Percentiles rank a stretch among this genome's conserved stretches.
These are phyloP conservation scores for Vanderwaltozyma tropicalis DNA, from an alignment of 805 yeast species.

Conservation along the genomic window DNA sequence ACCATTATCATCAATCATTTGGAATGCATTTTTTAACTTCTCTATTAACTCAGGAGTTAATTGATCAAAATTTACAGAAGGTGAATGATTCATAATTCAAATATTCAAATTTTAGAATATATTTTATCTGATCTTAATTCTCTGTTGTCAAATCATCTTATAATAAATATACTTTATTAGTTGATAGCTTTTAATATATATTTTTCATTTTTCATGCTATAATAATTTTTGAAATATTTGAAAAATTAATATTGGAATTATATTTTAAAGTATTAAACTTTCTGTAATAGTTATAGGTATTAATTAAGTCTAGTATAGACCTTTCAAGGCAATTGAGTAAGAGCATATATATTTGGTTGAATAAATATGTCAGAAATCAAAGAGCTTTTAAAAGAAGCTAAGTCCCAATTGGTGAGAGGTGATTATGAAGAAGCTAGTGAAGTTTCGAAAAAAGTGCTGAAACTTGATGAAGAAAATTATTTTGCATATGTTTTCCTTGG, in stretches of 20 bases:
- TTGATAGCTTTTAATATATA: too few species aligned
- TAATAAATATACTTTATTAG: too few species aligned
- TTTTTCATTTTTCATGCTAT: too few species aligned
- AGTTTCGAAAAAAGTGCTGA: conserved; percentile 44
- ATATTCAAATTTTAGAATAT: neutral
- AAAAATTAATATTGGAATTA: too few species aligned
- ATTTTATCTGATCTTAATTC: too few species aligned
- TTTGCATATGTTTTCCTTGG: conserved; percentile 65
- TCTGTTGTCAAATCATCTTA: too few species aligned
- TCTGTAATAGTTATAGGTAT: too few species aligned
- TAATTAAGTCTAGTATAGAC: too few species aligned
- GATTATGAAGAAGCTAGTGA: conserved; percentile 57
- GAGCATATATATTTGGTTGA: neutral
- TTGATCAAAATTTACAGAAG: conserved; percentile 6
- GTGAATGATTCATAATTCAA: neutral
- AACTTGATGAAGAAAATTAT: conserved; percentile 45
- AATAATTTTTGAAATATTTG: too few species aligned
- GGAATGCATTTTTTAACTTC: conserved; percentile 63
- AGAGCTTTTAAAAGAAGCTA: conserved; percentile 38
- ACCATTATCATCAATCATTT: conserved; percentile 70
- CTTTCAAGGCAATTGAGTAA: too few species aligned
- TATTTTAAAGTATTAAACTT: neutral
- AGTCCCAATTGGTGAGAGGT: conserved; percentile 39
- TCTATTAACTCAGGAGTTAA: conserved; percentile 55
- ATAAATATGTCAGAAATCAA: conserved; percentile 27